These are phyloP conservation scores for Wickerhamomyces sp. DNA, from an alignment of 1,139 yeast species.

Conservation along the genomic window DNA sequence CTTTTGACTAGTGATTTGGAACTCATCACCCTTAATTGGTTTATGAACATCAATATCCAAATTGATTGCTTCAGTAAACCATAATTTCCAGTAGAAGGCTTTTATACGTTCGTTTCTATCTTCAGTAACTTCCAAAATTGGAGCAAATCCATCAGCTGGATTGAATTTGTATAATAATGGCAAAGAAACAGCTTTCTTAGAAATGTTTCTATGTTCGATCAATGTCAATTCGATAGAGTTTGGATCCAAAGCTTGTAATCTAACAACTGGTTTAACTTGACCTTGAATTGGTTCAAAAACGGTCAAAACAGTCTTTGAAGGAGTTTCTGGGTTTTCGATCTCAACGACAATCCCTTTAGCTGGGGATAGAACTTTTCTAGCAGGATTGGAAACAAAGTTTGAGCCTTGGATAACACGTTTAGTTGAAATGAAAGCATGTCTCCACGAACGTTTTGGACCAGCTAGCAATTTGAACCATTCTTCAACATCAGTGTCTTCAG, in stretches of 20 bases:
- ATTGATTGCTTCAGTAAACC: constrained; percentile 80
- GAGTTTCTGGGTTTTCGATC: constrained; percentile 46
- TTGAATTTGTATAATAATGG: constrained; percentile 75
- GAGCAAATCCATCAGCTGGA: constrained; percentile 90
- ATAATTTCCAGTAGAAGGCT: constrained; percentile 93
- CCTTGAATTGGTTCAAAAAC: constrained; percentile 74
- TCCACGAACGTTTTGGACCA: constrained; percentile 79
- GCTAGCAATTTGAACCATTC: constrained; percentile 82
- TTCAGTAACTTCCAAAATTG: constrained; percentile 84
- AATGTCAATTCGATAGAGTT: constrained; percentile 61
- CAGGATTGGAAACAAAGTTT: constrained; percentile 74
- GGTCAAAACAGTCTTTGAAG: constrained; percentile 55
- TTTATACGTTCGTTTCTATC: constrained; percentile 92
- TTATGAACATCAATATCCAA: constrained; percentile 64
- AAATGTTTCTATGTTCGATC: constrained; percentile 88
- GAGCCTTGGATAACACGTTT: constrained; percentile 81
- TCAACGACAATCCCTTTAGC: constrained; percentile 60
- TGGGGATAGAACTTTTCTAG: constrained; percentile 78
- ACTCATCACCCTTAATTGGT: constrained; percentile 58
- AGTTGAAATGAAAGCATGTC: constrained; percentile 82
- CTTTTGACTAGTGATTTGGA: constrained; percentile 67
- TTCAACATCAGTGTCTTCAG: constrained; percentile 45
- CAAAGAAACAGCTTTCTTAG: constrained; percentile 66
- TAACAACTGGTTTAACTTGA: constrained; percentile 63
- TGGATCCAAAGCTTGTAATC: constrained; percentile 46